phyloP scores from a whole-genome alignment of 169 alveolate species.

The Eimeria tenella region DNA sequence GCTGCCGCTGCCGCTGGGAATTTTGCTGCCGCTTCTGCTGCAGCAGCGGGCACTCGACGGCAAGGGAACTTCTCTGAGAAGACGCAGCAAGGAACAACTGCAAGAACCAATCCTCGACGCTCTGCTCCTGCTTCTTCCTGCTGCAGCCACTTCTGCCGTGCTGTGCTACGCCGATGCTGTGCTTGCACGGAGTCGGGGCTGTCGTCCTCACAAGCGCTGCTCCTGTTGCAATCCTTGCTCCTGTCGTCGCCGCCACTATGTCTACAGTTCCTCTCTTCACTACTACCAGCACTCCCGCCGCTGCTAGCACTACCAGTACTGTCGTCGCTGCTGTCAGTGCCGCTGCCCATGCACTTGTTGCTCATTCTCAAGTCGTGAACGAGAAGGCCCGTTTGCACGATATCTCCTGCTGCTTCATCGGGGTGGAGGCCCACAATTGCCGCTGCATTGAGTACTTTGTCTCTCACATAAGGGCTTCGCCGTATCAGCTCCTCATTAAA shows the following conservation, averaged over 20 bases:
- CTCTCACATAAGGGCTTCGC: neutral
- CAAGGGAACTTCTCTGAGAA: conserved; percentile 47
- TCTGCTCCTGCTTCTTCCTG: conserved; percentile 3
- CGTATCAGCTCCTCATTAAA: neutral
- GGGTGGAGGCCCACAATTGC: conserved; percentile 71
- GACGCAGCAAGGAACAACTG: conserved; percentile 63
- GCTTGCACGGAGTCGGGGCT: neutral
- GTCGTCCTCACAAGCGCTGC: neutral
- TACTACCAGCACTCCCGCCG: neutral
- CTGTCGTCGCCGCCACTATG: neutral
- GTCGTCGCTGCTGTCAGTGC: neutral
- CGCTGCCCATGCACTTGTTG: neutral
- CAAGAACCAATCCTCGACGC: conserved; percentile 14
- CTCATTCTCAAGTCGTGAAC: neutral
- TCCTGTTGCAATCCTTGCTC: neutral
- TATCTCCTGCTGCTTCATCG: conserved; percentile 65
- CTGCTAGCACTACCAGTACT: neutral
- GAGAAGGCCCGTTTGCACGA: neutral
- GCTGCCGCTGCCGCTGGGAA: conserved; percentile 58
- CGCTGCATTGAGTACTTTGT: conserved; percentile 18
- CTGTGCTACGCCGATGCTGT: neutral
- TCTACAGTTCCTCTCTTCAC: neutral
- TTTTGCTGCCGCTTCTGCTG: conserved; percentile 49
- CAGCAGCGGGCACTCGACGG: conserved; percentile 34
- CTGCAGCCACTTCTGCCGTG: neutral